phyloP scores from a whole-genome alignment of 345 rosid genomes.

The Brassica cretica region DNA sequence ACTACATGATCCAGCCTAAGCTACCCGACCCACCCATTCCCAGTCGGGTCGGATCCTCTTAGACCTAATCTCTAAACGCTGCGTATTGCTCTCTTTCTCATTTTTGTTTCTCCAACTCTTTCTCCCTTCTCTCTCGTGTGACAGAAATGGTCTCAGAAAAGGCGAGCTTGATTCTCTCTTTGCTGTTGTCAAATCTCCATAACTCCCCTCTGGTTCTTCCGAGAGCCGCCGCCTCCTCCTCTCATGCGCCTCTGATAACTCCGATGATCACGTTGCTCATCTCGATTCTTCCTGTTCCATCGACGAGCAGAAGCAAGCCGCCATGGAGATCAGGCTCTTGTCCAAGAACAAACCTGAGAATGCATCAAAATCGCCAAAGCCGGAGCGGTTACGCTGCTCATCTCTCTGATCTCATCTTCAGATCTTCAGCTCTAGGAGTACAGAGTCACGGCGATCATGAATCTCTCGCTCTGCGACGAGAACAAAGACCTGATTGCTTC shows the following conservation, averaged over 20 bases:
- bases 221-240: constrained; percentile 60
- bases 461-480: too few relatives aligned
- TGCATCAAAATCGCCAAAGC: constrained; percentile 72
- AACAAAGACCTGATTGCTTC: too few relatives aligned
- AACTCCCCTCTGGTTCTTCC: constrained; percentile 62
- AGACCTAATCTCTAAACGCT: too few relatives aligned
- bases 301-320: constrained; percentile 48
- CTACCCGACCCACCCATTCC: too few relatives aligned
- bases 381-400: constrained; percentile 78
- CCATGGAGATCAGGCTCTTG: constrained; percentile 68
- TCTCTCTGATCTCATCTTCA: constrained; percentile 60
- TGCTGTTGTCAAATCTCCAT: too few relatives aligned
- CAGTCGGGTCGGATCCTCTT: too few relatives aligned
- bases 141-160: too few relatives aligned
- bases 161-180: too few relatives aligned
- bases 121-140: too few relatives aligned
- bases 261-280: constrained; percentile 70
- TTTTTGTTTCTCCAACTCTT: too few relatives aligned
- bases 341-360: constrained; percentile 87
- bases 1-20: too few relatives aligned
- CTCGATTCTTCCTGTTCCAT: constrained; percentile 66
- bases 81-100: too few relatives aligned
- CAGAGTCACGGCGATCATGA: constrained; percentile 65
- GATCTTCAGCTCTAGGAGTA: constrained; percentile 81
- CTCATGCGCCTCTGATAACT: constrained; percentile 64